Evolutionary conservation across 1,139 yeast species (phyloP), one percentile per base, ranked within the genome.

Genomic region (Arxiozyma slooffiae): DNA sequence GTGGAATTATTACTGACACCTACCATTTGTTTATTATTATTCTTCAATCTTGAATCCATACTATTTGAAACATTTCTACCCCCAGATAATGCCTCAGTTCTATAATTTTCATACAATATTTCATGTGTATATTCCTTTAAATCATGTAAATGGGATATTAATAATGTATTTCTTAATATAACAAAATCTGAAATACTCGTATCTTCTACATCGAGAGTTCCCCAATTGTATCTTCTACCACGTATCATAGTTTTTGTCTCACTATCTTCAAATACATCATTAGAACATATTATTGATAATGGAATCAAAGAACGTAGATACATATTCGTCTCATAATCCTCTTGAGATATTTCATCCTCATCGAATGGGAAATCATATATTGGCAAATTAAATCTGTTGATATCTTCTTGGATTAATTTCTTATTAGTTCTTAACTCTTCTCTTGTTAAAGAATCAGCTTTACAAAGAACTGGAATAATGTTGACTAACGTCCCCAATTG

Each of bases 191-290:
- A 82, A 59, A 82, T 79, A 51, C 79, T 79, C 21, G 95, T 82
- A 65, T 92, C 94, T 62, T 87, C 90, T 47, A 90, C 87, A 64
- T 90, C 95, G 47, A 92, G 82, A 50, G 80, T 69, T 0, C 97
- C 97, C 97, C 98, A 92, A 20, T 97, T 96, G 66, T 90, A 92
- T 66, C 81, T 79, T 67, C 98, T 79, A 7, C 88, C 96, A 56
- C 90, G 80, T 44, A 85, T 77, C 46, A 75, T 66, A 54, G 76
- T 74, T 11, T 90, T 92, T 17, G 45, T 42, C 22, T 81, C 75
- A 14, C 62, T 67, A 16, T 76, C 68, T 59, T 83, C 89, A 50
- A 71, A 72, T 37, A 74, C 74, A 37, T 77, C 79, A 55, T 79
- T 80, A 2, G 95, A 83, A 7, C 96, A 85, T 58, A 90, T 83